Evolutionary conservation across 2,329 filamentous ascomycete genomes (phyloP), one percentile per base, ranked within the genome.

Genomic region (Xylariaceae sp.): DNA sequence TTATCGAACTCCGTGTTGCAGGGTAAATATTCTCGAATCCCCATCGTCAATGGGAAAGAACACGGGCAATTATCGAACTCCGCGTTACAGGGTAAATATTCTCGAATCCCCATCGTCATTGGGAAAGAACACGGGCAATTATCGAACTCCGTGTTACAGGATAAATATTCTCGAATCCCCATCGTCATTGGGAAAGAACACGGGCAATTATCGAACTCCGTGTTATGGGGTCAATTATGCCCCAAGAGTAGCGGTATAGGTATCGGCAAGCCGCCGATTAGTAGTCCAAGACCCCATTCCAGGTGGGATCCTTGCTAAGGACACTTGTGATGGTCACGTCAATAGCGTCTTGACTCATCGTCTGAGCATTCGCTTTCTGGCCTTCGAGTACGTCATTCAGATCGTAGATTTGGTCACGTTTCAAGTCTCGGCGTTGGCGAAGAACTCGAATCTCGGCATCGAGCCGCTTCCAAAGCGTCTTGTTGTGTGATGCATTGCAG

Each of bases 361-460:
- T 76, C 64, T 83, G 80, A 0, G 83, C 83, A 2, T 78, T 77
- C 35, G 76, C 76, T 72, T 87, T 89, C 68, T 91, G 88, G 4
- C 86, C 88, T 70, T 92, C 89, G 0, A 94, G 76, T 1, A 94
- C 89, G 68, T 95, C 90, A 63, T 91, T 89, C 11, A 95, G 76
- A 42, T 83, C 80, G 71, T 95, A 95, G 42, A 95, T 85, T 69
- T 91, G 87, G 58, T 88, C 86, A 30, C 84, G 83, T 71, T 91
- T 90, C 65, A 80, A 78, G 64, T 91, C 86, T 29, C 90, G 80
- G 50, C 80, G 78, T 57, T 78, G 77, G 42, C 87, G 73, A 26
- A 90, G 66, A 27, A 74, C 74, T 57, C 84, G 77, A 37, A 92
- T 85, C 53, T 79, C 80, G 31, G 74, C 76, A 31, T 81, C 79